Base-by-base conservation (phyloP, 179 eudicot genomes). In the Silene noctiflora region DNA sequence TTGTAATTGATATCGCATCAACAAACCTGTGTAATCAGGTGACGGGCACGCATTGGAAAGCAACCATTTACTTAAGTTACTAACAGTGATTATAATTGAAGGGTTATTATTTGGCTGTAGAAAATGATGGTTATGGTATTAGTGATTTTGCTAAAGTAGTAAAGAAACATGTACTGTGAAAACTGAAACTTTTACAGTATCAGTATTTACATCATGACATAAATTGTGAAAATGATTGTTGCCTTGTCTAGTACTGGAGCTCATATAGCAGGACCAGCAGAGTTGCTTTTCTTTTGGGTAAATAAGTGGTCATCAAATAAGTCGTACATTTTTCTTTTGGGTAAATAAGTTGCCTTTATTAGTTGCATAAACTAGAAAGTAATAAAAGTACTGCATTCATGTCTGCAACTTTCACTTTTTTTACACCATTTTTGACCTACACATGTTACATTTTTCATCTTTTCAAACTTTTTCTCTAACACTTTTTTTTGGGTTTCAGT, bases 401-500 rank as follows among this genome's bases (percentile, higher is more conserved):
- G 31, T 64, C 58, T 42, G 33, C 64, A 10, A 31, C 71, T 56
- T 78, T 65, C 33, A 22, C 22, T 19, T 39, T 66, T 78, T 24
- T 63, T 64, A 21, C 76, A 63, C 21, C 67, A 73, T 25, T 20
- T 72, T 78, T 78, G 72, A 73, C 75, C 60, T 71, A 7, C 70
- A 44, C 11, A 9, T 24, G 63, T 16, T 56, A 0, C 42, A 53
- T 59, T 22, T 69, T 44, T 61, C 24, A 63, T 35, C 66, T 77
- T 72, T 63, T 72, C 2, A 31, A 31, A 46, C 29, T 39, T 48
- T 17, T 56, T 14, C 60, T 70, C 69, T 46, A 19, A 16, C 53
- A 59, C 25, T 48, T 71, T 61, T 53, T 69, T 31, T 66, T 19
- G 11, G 31, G 33, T 44, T 58, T 61, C 69, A 29, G 12, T 59